Evolutionary conservation across 495 filamentous ascomycete species (phyloP).

Genomic region (Penicillium macrosclerotiorum): DNA sequence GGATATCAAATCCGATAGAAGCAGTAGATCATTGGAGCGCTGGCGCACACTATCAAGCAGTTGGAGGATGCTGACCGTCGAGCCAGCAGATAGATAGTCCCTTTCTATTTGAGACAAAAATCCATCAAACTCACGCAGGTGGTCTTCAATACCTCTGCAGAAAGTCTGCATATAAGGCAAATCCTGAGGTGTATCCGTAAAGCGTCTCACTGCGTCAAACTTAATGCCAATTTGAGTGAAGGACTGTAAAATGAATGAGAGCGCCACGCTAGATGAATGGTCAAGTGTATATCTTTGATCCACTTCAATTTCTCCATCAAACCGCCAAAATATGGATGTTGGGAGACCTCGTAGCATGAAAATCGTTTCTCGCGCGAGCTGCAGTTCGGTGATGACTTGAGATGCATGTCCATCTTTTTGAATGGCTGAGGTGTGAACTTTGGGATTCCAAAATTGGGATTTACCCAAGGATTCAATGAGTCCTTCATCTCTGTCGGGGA

Average conservation of each 20-base stretch:
- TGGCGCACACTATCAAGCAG: slow-evolving; percentile 60
- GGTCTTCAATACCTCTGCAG: slow-evolving; percentile 43
- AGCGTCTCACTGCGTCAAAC: slow-evolving; percentile 49
- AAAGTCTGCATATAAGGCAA: slow-evolving; percentile 56
- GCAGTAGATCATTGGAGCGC: slow-evolving; percentile 50
- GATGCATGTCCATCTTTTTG: slow-evolving; percentile 30
- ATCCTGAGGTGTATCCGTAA: slow-evolving; percentile 33
- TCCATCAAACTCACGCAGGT: slow-evolving; percentile 43
- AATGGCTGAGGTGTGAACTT: slow-evolving; percentile 25
- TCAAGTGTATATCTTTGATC: slow-evolving; percentile 37
- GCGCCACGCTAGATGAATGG: slow-evolving; percentile 36
- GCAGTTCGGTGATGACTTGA: slow-evolving; percentile 66
- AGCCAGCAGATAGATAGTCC: slow-evolving; percentile 35
- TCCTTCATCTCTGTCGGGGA: slow-evolving; percentile 32
- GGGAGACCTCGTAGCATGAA: slow-evolving; percentile 82
- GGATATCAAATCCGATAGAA: slow-evolving; percentile 48
- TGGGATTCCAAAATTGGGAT: slow-evolving; percentile 65
- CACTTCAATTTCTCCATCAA: slow-evolving; percentile 39
- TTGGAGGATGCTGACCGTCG: slow-evolving; percentile 54
- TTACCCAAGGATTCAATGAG: slow-evolving; percentile 49
- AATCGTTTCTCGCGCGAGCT: slow-evolving; percentile 71
- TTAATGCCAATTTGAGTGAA: slow-evolving; percentile 45
- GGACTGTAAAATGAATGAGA: slow-evolving; percentile 38
- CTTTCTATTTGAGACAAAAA: slow-evolving; percentile 44
- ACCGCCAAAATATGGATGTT: slow-evolving; percentile 62